These are phyloP conservation scores for Lodderomyces pseudojiufengensis DNA, from an alignment of 1,139 yeast species.

Conservation along the genomic window DNA sequence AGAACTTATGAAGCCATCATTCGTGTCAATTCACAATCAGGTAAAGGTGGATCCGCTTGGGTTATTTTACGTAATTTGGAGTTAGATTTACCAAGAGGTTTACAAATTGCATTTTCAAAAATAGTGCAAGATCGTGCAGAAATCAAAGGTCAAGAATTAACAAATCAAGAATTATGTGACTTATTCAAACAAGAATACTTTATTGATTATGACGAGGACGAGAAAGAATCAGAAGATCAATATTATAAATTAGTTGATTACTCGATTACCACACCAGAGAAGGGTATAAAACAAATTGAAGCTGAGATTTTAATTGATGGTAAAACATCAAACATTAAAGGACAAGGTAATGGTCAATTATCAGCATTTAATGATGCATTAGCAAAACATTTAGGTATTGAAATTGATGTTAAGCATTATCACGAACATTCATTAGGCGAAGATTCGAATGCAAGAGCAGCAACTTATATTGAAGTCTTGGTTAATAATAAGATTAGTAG, in stretches of 20 bases:
- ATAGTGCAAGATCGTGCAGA: slow-evolving; percentile 84
- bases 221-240: slow-evolving; percentile 17
- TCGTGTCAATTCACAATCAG: slow-evolving; percentile 96
- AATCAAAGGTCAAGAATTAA: slow-evolving; percentile 76
- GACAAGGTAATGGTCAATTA: slow-evolving; percentile 92
- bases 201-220: slow-evolving; percentile 45
- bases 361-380: slow-evolving; percentile 86
- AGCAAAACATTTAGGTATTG: slow-evolving; percentile 50
- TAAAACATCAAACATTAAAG: slow-evolving; percentile 45
- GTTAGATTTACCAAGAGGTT: slow-evolving; percentile 85
- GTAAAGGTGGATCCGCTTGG: slow-evolving; percentile 99
- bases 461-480: slow-evolving; percentile 74
- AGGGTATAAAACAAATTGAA: slow-evolving; percentile 30
- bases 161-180: slow-evolving; percentile 68
- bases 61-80: slow-evolving; percentile 84
- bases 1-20: slow-evolving; percentile 97
- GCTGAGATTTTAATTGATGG: slow-evolving; percentile 48
- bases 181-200: slow-evolving; percentile 73
- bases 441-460: slow-evolving; percentile 85
- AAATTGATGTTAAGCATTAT: slow-evolving; percentile 74
- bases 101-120: slow-evolving; percentile 86
- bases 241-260: slow-evolving; percentile 51
- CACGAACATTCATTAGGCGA: slow-evolving; percentile 91
- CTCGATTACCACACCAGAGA: slow-evolving; percentile 33
- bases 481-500: slow-evolving; percentile 46